Evolutionary conservation across 441 rosid species (phyloP).

Genomic region (Erysimum cheiri): DNA sequence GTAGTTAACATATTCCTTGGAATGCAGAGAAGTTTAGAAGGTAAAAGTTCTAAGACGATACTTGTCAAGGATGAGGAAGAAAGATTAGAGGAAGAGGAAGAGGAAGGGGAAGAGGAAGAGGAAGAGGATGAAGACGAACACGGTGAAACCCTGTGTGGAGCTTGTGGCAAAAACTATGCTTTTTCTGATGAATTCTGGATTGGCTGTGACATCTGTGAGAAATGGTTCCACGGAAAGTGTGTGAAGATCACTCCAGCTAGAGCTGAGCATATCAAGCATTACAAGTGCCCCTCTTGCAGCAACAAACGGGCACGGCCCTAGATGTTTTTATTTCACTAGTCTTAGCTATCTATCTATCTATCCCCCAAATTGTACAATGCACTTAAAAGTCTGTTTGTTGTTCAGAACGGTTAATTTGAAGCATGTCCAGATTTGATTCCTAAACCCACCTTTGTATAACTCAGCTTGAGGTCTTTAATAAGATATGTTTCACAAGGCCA

Average conservation of each 20-base stretch:
- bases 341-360: conserved; percentile 7
- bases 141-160: conserved; percentile 91
- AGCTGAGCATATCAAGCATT: conserved; percentile 96
- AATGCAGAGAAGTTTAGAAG: conserved; percentile 55
- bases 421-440: conserved; percentile 21
- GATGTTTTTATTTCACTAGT: conserved; percentile 15
- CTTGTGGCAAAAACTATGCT: conserved; percentile 91
- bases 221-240: conserved; percentile 96
- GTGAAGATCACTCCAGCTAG: conserved; percentile 98
- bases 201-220: conserved; percentile 88
- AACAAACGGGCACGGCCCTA: conserved; percentile 65
- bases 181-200: conserved; percentile 87
- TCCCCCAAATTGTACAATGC: conserved; percentile 26
- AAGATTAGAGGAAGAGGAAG: conserved; percentile 61
- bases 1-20: conserved; percentile 62
- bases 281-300: conserved; percentile 92
- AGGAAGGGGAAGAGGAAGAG: conserved; percentile 67
- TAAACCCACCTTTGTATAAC: conserved; percentile 17
- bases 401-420: conserved; percentile 10
- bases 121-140: conserved; percentile 85
- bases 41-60: conserved; percentile 61
- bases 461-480: conserved; percentile 14
- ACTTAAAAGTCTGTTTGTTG: conserved; percentile 16
- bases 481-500: conserved; percentile 1
- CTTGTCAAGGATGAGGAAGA: conserved; percentile 52